These are phyloP conservation scores for Entonaema liquescens DNA, from an alignment of 495 filamentous ascomycete species.

Conservation along the genomic window DNA sequence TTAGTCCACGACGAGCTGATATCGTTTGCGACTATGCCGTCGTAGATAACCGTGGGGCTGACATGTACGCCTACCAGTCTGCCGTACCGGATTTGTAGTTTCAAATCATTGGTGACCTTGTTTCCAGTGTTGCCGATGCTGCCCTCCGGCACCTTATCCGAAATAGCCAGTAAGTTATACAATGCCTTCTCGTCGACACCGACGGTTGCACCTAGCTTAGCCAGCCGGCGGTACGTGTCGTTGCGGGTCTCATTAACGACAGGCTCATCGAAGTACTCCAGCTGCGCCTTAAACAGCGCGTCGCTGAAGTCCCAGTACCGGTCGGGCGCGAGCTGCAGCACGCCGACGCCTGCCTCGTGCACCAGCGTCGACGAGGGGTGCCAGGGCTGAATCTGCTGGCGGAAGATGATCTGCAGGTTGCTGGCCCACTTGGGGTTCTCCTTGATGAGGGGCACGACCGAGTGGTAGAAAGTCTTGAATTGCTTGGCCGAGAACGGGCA, in stretches of 20 bases:
- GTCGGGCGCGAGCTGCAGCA: constrained; percentile 69
- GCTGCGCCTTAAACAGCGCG: constrained; percentile 74
- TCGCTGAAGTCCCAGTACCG: constrained; percentile 82
- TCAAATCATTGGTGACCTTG: constrained; percentile 82
- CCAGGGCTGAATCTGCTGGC: constrained; percentile 95
- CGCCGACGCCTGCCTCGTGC: constrained; percentile 87
- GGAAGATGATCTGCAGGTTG: constrained; percentile 77
- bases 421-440: constrained; percentile 60
- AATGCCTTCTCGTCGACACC: constrained; percentile 73
- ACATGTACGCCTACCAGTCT: constrained; percentile 84
- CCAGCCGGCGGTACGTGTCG: constrained; percentile 80
- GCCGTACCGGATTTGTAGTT: constrained; percentile 82
- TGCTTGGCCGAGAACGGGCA: constrained; percentile 74
- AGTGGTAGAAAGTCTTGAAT: constrained; percentile 73
- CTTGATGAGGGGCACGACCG: constrained; percentile 64
- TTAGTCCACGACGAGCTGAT: constrained; percentile 80
- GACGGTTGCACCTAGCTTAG: constrained; percentile 66
- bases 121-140: constrained; percentile 80
- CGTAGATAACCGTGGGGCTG: constrained; percentile 86
- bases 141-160: constrained; percentile 66
- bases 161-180: constrained; percentile 69
- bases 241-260: constrained; percentile 86
- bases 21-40: constrained; percentile 80
- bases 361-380: constrained; percentile 87
- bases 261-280: constrained; percentile 80